Percentiles rank a stretch among this genome's conserved stretches.
These are phyloP conservation scores for Saprolegnia parasitica DNA, from an alignment of 352 stramenopile genomes.

Conservation along the genomic window DNA sequence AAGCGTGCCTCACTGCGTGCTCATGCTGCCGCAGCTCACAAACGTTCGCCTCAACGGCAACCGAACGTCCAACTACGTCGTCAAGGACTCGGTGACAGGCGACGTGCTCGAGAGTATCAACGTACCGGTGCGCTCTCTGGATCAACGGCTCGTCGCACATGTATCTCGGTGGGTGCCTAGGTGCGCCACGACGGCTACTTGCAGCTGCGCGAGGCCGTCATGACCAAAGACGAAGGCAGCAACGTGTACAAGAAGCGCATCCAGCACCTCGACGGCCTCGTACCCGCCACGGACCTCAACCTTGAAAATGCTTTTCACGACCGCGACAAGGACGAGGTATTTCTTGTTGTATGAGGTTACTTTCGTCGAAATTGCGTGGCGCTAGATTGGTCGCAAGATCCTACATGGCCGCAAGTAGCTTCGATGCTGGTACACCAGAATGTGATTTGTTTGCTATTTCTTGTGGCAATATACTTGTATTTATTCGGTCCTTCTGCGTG, in stretches of 20 bases:
- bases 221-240: background rate
- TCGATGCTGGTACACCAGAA: no score
- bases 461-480: no score
- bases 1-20: constrained; percentile 31
- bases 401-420: constrained; percentile 1
- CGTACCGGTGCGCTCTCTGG: constrained; percentile 8
- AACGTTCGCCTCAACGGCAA: constrained; percentile 58
- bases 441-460: no score
- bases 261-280: constrained; percentile 11
- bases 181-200: constrained; percentile 25
- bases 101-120: constrained; percentile 22
- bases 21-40: constrained; percentile 35
- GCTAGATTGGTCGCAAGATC: constrained; percentile 22
- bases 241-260: background rate
- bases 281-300: constrained; percentile 7
- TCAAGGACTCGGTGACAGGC: constrained; percentile 24
- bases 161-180: background rate
- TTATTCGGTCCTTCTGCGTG: no score
- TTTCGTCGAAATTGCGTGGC: background rate
- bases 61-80: constrained; percentile 19
- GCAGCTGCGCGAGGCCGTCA: constrained; percentile 17
- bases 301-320: constrained; percentile 20
- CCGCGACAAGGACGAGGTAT: constrained; percentile 26
- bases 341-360: background rate
- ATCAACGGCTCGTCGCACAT: background rate